phyloP scores from a whole-genome alignment of 2,329 filamentous ascomycete genomes.

The Hymenoscyphus fraxineus region DNA sequence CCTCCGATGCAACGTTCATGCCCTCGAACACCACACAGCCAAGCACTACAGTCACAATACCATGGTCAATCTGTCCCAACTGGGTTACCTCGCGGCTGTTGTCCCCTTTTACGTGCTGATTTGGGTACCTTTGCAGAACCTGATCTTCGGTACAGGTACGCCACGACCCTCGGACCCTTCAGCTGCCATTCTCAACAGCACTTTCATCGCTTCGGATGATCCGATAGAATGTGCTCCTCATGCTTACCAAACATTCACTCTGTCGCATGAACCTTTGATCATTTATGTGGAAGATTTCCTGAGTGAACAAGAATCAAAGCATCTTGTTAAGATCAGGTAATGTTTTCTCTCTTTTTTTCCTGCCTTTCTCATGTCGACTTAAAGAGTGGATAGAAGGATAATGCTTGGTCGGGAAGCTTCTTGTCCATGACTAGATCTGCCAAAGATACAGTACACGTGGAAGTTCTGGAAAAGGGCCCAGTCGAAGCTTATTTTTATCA shows the following conservation, averaged over 20 bases:
- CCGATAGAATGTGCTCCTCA: conserved; percentile 28
- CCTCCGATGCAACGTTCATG: conserved; percentile 11
- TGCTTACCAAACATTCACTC: conserved; percentile 42
- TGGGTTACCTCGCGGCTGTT: conserved; percentile 30
- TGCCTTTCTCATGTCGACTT: not conserved
- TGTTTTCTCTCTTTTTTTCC: conserved; percentile 37
- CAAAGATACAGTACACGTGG: not conserved
- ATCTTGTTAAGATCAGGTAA: conserved; percentile 54
- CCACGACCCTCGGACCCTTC: conserved; percentile 8
- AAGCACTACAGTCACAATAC: conserved; percentile 7
- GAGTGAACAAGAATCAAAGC: conserved; percentile 43
- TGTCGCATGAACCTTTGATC: conserved; percentile 51
- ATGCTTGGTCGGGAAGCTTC: not conserved
- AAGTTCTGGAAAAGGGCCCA: not conserved
- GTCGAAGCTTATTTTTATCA: not conserved
- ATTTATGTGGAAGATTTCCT: conserved; percentile 57
- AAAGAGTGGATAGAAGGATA: not conserved
- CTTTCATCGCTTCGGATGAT: conserved; percentile 32
- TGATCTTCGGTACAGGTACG: conserved; percentile 20
- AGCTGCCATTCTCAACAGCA: conserved; percentile 25
- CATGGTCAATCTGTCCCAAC: conserved; percentile 20
- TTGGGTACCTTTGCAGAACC: conserved; percentile 28
- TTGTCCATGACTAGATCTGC: not conserved
- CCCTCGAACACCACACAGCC: conserved; percentile 9
- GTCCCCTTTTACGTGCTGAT: conserved; percentile 32